phyloP scores from a whole-genome alignment of 257 asterid species.

The Rhazya stricta region DNA sequence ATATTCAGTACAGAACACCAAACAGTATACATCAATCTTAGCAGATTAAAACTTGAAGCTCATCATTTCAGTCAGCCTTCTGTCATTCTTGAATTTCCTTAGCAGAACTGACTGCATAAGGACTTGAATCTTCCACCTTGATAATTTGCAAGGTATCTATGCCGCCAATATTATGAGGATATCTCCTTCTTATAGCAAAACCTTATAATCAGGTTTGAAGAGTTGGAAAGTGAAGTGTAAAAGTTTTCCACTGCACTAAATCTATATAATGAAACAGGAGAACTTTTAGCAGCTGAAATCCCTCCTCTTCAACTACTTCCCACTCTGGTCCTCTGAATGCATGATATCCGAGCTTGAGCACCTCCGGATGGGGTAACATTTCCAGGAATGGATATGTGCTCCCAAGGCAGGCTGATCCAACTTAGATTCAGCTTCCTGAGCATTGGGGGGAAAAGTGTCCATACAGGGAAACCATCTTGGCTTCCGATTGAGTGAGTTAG shows the following conservation, averaged over 20 bases:
- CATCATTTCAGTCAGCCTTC: not conserved
- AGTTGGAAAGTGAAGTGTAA: not conserved
- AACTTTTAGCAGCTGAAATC: not conserved
- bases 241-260: not conserved
- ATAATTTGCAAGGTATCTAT: not conserved
- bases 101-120: not conserved
- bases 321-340: not conserved
- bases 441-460: constrained; percentile 23
- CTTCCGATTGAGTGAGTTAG: constrained; percentile 8
- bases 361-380: not conserved
- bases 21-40: not conserved
- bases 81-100: not conserved
- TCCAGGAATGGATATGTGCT: not conserved
- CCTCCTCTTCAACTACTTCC: not conserved
- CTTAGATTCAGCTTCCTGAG: not conserved
- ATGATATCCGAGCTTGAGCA: not conserved
- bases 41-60: not conserved
- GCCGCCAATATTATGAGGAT: not conserved
- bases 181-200: not conserved
- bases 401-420: not conserved
- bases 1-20: not conserved
- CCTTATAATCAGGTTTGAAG: not conserved
- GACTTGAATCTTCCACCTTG: not conserved
- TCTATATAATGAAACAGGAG: not conserved
- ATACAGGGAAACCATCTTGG: constrained; percentile 8